A percentile compares a stretch with the other conserved stretches of the same genome.
Evolutionary conservation across 768 basidiomycete species (phyloP).

Genomic region (Paxillus rubicundulus): DNA sequence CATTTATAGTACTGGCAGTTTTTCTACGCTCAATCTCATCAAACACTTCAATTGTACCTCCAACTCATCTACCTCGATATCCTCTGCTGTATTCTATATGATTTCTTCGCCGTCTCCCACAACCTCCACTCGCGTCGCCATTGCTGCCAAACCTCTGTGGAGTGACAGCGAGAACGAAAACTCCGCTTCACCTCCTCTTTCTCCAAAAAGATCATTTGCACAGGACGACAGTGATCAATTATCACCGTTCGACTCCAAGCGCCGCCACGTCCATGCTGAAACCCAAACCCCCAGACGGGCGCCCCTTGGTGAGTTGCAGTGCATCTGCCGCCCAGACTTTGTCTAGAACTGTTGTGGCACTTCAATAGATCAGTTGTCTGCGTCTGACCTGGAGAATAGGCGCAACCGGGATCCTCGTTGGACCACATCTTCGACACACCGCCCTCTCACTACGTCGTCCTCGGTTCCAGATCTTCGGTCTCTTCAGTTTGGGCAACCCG

Average conservation of each 20-base stretch:
- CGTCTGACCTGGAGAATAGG: constrained; percentile 20
- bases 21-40: constrained; percentile 12
- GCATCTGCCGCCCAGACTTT: neutral
- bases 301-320: constrained; percentile 26
- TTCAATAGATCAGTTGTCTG: constrained; percentile 27
- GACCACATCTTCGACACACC: constrained; percentile 7
- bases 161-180: constrained; percentile 11
- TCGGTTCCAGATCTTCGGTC: constrained; percentile 15
- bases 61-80: neutral
- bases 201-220: constrained; percentile 21
- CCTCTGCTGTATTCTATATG: constrained; percentile 16
- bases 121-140: constrained; percentile 1
- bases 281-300: constrained; percentile 10
- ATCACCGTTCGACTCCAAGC: constrained; percentile 17
- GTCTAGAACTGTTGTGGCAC: constrained; percentile 4
- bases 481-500: constrained; percentile 9
- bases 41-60: constrained; percentile 1
- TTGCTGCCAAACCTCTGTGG: neutral
- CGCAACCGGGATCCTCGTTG: constrained; percentile 1
- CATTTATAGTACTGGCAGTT: constrained; percentile 23
- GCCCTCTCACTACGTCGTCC: constrained; percentile 6
- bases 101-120: constrained; percentile 14
- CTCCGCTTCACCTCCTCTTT: constrained; percentile 10
- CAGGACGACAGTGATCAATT: constrained; percentile 15
- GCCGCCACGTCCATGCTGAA: constrained; percentile 16